phyloP scores from a whole-genome alignment of 202 grass and related monocot genomes.

The Hordeum pubiflorum region DNA sequence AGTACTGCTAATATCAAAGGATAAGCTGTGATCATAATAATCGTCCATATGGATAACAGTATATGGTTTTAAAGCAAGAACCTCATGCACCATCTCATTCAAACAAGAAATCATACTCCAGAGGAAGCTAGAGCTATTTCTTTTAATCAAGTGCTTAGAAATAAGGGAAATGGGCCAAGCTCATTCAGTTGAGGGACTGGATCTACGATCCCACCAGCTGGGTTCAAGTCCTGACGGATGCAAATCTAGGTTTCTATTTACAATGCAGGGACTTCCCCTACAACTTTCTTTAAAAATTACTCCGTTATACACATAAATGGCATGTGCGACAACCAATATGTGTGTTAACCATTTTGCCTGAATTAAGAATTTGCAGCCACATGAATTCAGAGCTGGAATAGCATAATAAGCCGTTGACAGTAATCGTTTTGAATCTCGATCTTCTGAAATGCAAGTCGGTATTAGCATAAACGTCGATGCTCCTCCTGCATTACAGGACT shows the following conservation, averaged over 20 bases:
- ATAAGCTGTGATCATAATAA: neutral
- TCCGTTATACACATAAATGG: neutral
- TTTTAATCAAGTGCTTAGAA: neutral
- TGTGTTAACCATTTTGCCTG: neutral
- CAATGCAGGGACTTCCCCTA: neutral
- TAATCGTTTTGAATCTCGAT: neutral
- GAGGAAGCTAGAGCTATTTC: neutral
- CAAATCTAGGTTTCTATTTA: neutral
- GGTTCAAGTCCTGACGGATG: neutral
- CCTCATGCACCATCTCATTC: neutral
- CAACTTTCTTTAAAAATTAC: neutral
- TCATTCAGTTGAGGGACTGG: neutral
- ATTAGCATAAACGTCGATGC: neutral
- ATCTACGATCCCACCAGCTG: neutral
- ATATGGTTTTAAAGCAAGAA: neutral
- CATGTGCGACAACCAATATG: neutral
- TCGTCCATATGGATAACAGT: neutral
- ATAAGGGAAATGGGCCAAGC: neutral
- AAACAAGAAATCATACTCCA: neutral
- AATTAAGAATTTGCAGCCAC: slow-evolving; percentile 3
- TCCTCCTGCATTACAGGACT: neutral
- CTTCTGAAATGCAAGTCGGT: neutral
- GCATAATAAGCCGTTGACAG: neutral
- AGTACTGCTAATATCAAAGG: neutral
- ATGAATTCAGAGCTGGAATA: neutral